Percentiles rank a stretch among this genome's conserved stretches.
Conservation (phyloP, 805 yeast genomes). For the Pichia nakasei region DNA sequence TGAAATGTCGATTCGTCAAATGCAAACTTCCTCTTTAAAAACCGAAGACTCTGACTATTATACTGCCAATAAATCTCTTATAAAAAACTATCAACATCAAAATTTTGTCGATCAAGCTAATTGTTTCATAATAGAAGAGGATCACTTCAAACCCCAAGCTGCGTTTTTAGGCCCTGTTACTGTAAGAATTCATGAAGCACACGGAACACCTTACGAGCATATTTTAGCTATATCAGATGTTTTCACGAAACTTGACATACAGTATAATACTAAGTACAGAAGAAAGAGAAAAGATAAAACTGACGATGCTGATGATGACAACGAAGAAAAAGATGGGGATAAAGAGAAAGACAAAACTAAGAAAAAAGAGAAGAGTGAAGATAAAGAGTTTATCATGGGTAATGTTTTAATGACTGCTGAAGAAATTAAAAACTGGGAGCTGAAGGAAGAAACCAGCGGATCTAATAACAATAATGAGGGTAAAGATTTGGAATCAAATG, state of each 20-base stretch:
- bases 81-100: constrained; percentile 2
- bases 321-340: constrained; percentile 6
- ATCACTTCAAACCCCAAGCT: constrained; percentile 34
- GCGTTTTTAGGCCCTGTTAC: constrained; percentile 93
- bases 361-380: constrained; percentile 14
- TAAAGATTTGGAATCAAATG: background rate
- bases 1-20: constrained; percentile 90
- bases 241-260: constrained; percentile 82
- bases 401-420: constrained; percentile 56
- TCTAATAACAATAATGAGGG: constrained; percentile 48
- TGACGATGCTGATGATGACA: constrained; percentile 32
- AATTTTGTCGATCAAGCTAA: constrained; percentile 38
- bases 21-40: constrained; percentile 49
- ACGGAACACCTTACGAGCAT: constrained; percentile 97
- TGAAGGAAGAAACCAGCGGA: constrained; percentile 32
- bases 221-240: constrained; percentile 85
- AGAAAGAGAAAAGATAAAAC: constrained; percentile 61
- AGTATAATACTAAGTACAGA: constrained; percentile 88
- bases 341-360: constrained; percentile 20
- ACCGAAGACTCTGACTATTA: constrained; percentile 16
- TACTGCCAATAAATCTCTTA: background rate
- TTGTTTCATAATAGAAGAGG: constrained; percentile 33
- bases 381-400: constrained; percentile 41
- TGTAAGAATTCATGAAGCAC: constrained; percentile 92
- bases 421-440: constrained; percentile 64